A percentile compares a stretch with the other conserved stretches of the same genome.
phyloP scores from a whole-genome alignment of 352 stramenopile genomes.

The Pythium myriotylum region DNA sequence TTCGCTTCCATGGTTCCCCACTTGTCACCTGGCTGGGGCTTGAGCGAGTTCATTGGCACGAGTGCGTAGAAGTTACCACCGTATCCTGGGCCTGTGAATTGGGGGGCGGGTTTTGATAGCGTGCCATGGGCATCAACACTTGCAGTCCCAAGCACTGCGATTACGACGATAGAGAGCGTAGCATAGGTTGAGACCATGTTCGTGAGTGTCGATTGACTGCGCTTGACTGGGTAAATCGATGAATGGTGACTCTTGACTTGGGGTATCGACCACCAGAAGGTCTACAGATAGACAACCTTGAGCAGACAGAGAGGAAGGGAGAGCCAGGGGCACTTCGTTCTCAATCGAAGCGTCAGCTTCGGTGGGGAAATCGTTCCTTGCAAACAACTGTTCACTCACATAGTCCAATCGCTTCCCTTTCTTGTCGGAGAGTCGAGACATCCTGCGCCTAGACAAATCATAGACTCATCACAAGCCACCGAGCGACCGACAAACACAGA shows the following conservation, averaged over 20 bases:
- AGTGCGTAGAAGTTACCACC: slow-evolving; percentile 8
- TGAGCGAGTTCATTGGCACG: slow-evolving; percentile 13
- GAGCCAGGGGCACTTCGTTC: background rate
- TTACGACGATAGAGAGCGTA: background rate
- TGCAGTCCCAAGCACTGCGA: too few species aligned
- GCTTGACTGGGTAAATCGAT: background rate
- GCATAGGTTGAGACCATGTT: slow-evolving; percentile 9
- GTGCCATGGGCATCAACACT: slow-evolving; percentile 17
- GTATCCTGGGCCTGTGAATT: slow-evolving; percentile 12
- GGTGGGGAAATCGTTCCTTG: too few species aligned
- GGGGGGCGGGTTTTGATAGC: slow-evolving; percentile 9
- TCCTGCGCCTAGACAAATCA: too few species aligned
- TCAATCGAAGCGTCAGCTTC: background rate
- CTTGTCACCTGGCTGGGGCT: background rate
- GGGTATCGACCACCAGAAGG: background rate
- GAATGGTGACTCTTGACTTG: background rate
- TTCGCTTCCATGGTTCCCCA: background rate
- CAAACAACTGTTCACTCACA: too few species aligned
- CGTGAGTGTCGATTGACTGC: background rate
- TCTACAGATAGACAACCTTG: background rate
- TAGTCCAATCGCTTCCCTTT: too few species aligned
- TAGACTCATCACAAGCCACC: too few species aligned
- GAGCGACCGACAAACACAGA: too few species aligned
- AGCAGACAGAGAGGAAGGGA: background rate
- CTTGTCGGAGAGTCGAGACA: too few species aligned